These are phyloP conservation scores for Bruguiera parviflora DNA, from an alignment of 345 rosid genomes.

Conservation along the genomic window DNA sequence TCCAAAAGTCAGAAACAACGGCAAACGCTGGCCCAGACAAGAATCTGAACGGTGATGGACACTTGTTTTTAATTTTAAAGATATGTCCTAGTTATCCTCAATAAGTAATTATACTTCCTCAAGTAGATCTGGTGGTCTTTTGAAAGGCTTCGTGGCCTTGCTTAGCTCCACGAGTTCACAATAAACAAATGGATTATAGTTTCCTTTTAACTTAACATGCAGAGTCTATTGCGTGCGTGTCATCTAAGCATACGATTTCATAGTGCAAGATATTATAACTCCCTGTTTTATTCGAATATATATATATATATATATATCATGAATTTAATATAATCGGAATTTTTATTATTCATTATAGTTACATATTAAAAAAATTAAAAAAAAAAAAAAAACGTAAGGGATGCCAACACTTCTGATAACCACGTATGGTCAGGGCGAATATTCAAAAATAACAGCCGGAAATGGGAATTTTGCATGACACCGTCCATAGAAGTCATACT, in stretches of 20 bases:
- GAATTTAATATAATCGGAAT: no score
- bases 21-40: not conserved
- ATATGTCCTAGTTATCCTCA: no score
- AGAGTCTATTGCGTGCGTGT: not conserved
- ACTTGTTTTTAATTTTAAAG: no score
- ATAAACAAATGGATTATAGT: not conserved
- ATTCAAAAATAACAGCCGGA: not conserved
- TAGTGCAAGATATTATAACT: no score
- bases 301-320: no score
- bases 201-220: no score
- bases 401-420: no score
- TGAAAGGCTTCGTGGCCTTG: conserved; percentile 18
- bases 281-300: no score
- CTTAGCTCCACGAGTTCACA: not conserved
- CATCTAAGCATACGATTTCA: not conserved
- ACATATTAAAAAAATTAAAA: no score
- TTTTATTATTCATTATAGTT: no score
- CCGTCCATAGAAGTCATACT: not conserved
- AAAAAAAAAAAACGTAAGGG: no score
- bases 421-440: no score
- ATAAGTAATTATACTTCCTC: not conserved
- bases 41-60: not conserved
- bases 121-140: not conserved
- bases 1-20: not conserved
- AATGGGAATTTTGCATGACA: not conserved